Conservation (phyloP, 768 basidiomycete genomes). For the Suillus decipiens region DNA sequence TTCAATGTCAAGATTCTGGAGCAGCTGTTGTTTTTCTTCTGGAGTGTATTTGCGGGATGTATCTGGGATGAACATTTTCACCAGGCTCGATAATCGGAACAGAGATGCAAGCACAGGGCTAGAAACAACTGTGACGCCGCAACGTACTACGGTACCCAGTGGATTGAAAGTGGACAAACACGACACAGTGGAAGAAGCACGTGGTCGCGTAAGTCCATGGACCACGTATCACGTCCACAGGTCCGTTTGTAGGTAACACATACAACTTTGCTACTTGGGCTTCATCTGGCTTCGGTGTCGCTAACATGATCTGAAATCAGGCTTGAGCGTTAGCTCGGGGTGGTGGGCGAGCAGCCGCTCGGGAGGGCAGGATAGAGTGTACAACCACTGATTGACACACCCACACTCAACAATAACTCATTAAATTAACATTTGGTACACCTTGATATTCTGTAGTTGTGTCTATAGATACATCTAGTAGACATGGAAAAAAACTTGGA, state of each 20-base stretch:
- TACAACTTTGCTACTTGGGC: no score
- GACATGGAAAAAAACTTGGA: not conserved
- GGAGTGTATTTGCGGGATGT: constrained; percentile 44
- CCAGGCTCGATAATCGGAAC: not conserved
- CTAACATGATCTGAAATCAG: no score
- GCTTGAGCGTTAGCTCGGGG: no score
- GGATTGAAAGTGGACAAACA: constrained; percentile 1
- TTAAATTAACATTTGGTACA: not conserved
- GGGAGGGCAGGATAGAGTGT: no score
- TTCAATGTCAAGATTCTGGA: constrained; percentile 81
- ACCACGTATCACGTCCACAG: not conserved
- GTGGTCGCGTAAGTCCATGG: constrained; percentile 2
- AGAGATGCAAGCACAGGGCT: not conserved
- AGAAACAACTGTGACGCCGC: not conserved
- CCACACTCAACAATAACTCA: not conserved
- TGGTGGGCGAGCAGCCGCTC: no score
- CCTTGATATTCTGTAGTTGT: not conserved
- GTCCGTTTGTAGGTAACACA: not conserved
- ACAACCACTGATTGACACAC: not conserved
- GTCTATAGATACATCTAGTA: not conserved
- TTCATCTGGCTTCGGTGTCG: no score
- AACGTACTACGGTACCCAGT: not conserved
- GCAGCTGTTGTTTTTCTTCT: constrained; percentile 75
- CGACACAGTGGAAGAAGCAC: not conserved
- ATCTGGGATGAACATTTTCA: constrained; percentile 23